A percentile compares a stretch with the other conserved stretches of the same genome.
Evolutionary conservation across 306 rosid species (phyloP).

Genomic region (Quercus variabilis): DNA sequence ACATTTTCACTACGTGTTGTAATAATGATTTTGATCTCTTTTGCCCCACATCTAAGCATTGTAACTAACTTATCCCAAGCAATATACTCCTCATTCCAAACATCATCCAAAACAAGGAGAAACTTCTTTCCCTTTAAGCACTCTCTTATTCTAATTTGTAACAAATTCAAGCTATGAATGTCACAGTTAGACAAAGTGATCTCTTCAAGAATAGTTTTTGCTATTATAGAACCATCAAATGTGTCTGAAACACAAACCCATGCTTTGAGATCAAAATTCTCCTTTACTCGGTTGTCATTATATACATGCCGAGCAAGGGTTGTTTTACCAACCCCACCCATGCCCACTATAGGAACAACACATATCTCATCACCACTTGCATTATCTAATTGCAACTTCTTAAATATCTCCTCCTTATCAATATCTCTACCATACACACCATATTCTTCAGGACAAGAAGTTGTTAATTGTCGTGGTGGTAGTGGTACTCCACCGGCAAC

Average conservation of each 20-base stretch:
- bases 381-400: not conserved
- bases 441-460: conserved; percentile 1
- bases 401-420: not conserved
- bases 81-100: conserved; percentile 17
- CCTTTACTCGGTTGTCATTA: not conserved
- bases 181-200: not conserved
- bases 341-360: conserved; percentile 11
- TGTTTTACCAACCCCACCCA: conserved; percentile 17
- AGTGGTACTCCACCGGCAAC: not conserved
- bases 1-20: too few relatives aligned
- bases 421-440: conserved; percentile 18
- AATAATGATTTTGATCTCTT: too few relatives aligned
- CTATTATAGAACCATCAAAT: not conserved
- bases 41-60: too few relatives aligned
- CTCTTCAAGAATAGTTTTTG: conserved; percentile 5
- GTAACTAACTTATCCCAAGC: too few relatives aligned
- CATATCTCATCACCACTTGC: not conserved
- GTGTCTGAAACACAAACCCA: conserved; percentile 14
- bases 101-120: conserved; percentile 26
- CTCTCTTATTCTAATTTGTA: not conserved
- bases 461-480: not conserved
- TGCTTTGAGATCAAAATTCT: not conserved
- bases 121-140: not conserved
- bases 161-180: not conserved
- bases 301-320: not conserved